These are phyloP conservation scores for Dipteronia sinensis DNA, from an alignment of 345 rosid genomes.

Conservation along the genomic window DNA sequence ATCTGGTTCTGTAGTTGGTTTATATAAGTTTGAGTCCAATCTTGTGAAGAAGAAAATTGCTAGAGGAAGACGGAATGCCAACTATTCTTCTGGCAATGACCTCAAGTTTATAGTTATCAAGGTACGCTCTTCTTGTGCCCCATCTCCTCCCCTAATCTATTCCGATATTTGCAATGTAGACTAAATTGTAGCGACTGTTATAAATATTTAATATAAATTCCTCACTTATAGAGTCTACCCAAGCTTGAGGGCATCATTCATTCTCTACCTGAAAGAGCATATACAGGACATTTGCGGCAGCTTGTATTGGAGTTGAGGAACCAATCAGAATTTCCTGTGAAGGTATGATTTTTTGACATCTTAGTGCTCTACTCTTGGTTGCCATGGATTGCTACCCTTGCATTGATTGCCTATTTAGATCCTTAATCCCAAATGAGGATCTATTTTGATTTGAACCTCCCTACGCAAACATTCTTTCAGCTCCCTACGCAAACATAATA, in stretches of 20 bases:
- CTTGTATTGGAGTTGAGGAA: conserved; percentile 78
- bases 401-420: neutral
- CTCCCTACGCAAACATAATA: neutral
- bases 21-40: conserved; percentile 57
- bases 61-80: conserved; percentile 55
- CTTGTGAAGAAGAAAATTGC: conserved; percentile 49
- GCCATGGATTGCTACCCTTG: neutral
- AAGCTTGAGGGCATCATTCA: conserved; percentile 78
- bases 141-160: neutral
- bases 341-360: conserved; percentile 48
- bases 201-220: neutral
- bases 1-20: conserved; percentile 78
- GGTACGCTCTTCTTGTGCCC: conserved; percentile 43
- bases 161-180: conserved; percentile 21
- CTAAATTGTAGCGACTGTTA: conserved; percentile 12
- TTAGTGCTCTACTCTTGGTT: neutral
- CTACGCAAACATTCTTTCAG: neutral
- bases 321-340: conserved; percentile 66
- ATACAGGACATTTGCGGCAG: conserved; percentile 75
- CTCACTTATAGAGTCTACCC: conserved; percentile 65
- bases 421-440: neutral
- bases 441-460: neutral
- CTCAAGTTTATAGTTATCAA: conserved; percentile 82
- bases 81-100: conserved; percentile 49
- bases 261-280: conserved; percentile 61